These are phyloP conservation scores for Orobanche coerulescens DNA, from an alignment of 257 asterid species.

Conservation along the genomic window DNA sequence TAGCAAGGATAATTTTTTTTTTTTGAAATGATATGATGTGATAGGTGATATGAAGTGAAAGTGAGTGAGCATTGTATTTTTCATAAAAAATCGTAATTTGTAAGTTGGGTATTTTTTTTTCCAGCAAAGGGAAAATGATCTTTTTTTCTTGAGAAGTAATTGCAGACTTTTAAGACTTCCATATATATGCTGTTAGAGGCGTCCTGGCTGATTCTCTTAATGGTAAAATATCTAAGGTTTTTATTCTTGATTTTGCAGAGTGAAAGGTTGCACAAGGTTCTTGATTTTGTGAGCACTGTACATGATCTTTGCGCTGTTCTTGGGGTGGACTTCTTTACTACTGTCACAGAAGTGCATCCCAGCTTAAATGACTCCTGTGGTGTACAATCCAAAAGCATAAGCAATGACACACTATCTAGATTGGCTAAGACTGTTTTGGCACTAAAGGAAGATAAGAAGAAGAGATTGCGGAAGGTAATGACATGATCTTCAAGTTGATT, in stretches of 20 bases:
- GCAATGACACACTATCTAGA: slow-evolving; percentile 73
- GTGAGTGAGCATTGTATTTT: too few relatives aligned
- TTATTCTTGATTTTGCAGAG: slow-evolving; percentile 49
- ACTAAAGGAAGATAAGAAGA: slow-evolving; percentile 72
- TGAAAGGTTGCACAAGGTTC: slow-evolving; percentile 88
- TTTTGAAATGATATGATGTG: too few relatives aligned
- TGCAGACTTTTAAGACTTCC: neutral
- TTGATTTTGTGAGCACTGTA: slow-evolving; percentile 86
- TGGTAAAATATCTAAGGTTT: slow-evolving; percentile 10
- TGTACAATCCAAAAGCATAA: slow-evolving; percentile 85
- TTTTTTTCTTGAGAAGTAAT: too few relatives aligned
- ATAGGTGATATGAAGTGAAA: too few relatives aligned
- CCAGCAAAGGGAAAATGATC: too few relatives aligned
- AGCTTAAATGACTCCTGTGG: slow-evolving; percentile 74
- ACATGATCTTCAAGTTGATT: slow-evolving; percentile 11
- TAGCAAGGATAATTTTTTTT: neutral
- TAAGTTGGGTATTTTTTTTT: too few relatives aligned
- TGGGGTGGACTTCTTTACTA: slow-evolving; percentile 73
- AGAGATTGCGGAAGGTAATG: slow-evolving; percentile 73
- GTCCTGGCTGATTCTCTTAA: neutral
- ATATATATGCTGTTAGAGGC: slow-evolving; percentile 9
- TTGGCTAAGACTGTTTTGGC: slow-evolving; percentile 74
- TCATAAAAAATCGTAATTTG: too few relatives aligned
- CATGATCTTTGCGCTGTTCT: slow-evolving; percentile 96
- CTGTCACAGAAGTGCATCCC: slow-evolving; percentile 87